A percentile compares a stretch with the other conserved stretches of the same genome.
Evolutionary conservation across 805 yeast species (phyloP).

Genomic region (Priceomyces castillae): DNA sequence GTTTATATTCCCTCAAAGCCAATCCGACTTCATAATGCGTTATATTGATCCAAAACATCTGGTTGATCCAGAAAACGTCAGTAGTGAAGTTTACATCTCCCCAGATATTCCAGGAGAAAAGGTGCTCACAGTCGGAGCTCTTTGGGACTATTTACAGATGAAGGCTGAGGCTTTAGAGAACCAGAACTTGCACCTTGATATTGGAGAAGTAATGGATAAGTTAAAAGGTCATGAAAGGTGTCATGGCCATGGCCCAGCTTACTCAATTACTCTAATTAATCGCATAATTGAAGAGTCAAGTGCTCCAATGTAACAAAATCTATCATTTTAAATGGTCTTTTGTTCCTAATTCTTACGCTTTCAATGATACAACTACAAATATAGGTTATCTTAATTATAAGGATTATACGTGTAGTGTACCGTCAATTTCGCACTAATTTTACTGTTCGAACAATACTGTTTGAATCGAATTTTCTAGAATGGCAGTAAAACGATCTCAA

Average conservation of each 20-base stretch:
- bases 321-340: background rate
- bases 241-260: slow-evolving; percentile 78
- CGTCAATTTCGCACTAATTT: background rate
- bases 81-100: slow-evolving; percentile 29
- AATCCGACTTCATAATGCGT: slow-evolving; percentile 31
- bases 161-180: slow-evolving; percentile 44
- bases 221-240: slow-evolving; percentile 71
- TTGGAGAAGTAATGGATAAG: slow-evolving; percentile 53
- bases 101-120: slow-evolving; percentile 42
- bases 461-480: background rate
- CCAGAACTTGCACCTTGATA: slow-evolving; percentile 50
- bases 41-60: slow-evolving; percentile 28
- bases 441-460: background rate
- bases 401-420: background rate
- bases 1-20: slow-evolving; percentile 34
- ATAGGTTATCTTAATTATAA: no score
- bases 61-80: slow-evolving; percentile 18
- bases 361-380: no score
- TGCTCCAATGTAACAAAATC: background rate
- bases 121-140: slow-evolving; percentile 69
- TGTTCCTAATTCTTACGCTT: no score
- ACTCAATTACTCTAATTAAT: slow-evolving; percentile 45
- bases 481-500: background rate
- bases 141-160: slow-evolving; percentile 72
- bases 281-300: slow-evolving; percentile 23